Evolutionary conservation across 495 filamentous ascomycete genomes (phyloP).

Genomic region (Penicillium manginii): DNA sequence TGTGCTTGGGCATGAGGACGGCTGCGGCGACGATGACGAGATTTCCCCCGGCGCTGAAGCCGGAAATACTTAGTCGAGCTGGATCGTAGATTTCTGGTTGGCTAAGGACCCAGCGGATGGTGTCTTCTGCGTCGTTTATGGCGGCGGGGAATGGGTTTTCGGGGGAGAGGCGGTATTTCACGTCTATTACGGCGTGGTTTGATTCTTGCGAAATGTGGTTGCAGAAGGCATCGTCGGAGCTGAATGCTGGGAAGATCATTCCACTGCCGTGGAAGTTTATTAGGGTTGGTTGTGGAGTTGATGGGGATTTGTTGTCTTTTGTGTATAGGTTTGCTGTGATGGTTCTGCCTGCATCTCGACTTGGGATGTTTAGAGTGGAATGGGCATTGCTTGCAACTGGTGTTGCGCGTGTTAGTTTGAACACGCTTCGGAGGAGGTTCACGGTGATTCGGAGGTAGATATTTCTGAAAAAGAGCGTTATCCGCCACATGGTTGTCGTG

Average conservation of each 20-base stretch:
- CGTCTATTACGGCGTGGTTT: background rate
- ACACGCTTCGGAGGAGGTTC: background rate
- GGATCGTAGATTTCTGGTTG: slow-evolving; percentile 2
- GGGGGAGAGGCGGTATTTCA: background rate
- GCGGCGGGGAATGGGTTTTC: slow-evolving; percentile 5
- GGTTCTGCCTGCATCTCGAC: background rate
- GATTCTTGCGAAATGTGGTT: background rate
- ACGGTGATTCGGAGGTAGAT: slow-evolving; percentile 1
- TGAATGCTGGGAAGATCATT: background rate
- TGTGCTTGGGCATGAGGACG: background rate
- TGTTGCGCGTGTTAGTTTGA: background rate
- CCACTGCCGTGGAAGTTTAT: slow-evolving; percentile 10
- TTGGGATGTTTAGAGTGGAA: background rate
- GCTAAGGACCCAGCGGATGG: background rate
- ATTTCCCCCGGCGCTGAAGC: slow-evolving; percentile 9
- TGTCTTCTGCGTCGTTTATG: slow-evolving; percentile 2
- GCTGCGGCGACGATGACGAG: background rate
- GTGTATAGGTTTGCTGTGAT: background rate
- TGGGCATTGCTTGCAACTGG: background rate
- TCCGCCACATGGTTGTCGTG: background rate
- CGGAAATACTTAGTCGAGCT: background rate
- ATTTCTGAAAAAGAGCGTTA: background rate
- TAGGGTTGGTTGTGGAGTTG: background rate
- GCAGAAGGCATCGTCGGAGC: slow-evolving; percentile 3
- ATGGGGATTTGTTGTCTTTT: background rate